These are phyloP conservation scores for Penicillium samsonianum DNA, from an alignment of 495 filamentous ascomycete genomes.

Conservation along the genomic window DNA sequence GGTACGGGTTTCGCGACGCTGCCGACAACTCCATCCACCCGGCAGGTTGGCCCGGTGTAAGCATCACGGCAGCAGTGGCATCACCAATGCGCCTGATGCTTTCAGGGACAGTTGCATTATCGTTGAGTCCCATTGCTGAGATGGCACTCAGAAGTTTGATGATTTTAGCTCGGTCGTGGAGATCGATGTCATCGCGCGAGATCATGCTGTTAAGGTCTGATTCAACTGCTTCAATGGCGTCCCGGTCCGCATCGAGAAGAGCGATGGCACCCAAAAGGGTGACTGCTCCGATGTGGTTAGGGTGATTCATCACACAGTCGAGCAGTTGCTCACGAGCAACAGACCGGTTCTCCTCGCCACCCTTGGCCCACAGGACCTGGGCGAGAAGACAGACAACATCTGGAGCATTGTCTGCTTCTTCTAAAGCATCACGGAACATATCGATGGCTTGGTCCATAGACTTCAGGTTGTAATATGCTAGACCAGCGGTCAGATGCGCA, in stretches of 20 bases:
- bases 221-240: constrained; percentile 77
- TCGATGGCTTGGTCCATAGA: constrained; percentile 66
- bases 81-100: constrained; percentile 50
- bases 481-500: constrained; percentile 81
- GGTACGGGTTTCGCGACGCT: constrained; percentile 54
- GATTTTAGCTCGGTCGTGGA: constrained; percentile 51
- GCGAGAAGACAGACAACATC: constrained; percentile 87
- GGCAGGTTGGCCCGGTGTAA: constrained; percentile 70
- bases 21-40: constrained; percentile 75
- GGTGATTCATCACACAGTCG: constrained; percentile 67
- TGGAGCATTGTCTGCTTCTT: constrained; percentile 74
- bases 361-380: constrained; percentile 90
- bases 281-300: constrained; percentile 74
- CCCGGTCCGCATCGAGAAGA: constrained; percentile 73
- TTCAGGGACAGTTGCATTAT: constrained; percentile 35
- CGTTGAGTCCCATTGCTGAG: constrained; percentile 44
- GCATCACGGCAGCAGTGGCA: constrained; percentile 71
- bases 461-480: constrained; percentile 71
- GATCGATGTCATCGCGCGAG: constrained; percentile 56
- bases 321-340: constrained; percentile 81
- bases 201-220: constrained; percentile 72
- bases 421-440: constrained; percentile 79
- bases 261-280: constrained; percentile 81
- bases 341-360: constrained; percentile 68
- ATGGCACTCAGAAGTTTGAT: constrained; percentile 60